Evolutionary conservation across 208 protist species (phyloP), one percentile per base, ranked within the genome.

Genomic region (Wallacemonas rigidus): DNA sequence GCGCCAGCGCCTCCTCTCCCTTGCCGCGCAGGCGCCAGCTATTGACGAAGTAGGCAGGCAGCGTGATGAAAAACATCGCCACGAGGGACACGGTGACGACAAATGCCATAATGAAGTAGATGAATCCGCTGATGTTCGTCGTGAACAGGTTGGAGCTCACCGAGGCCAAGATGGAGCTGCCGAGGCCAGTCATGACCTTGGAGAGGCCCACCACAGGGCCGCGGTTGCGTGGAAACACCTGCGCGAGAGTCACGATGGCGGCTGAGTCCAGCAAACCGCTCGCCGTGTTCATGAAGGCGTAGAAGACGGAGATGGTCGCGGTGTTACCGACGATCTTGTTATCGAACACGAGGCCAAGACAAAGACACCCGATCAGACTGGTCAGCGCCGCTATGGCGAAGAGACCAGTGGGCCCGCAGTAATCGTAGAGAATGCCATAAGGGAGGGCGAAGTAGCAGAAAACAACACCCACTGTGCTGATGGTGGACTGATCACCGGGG

Each of bases 161-260:
- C 7, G 72, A 67, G 2, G 87, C 61, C 14, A 87, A 48, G 15
- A 87, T 64, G 8, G 87, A 89, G 78, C 83, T 81, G 56, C 87
- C 87, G 36, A 92, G 74, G n/a, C 83, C 73, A 1, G 87, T 86
- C 87, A 92, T 88, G 45, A 92, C 87, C 79, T 92, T 92, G 15
- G 76, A 83, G 9, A 91, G 80, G 44, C 74, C 81, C 60, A 91
- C 74, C 41, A 88, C 80, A 2, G 82, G 86, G 60, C 86, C 86
- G 40, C 86, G 82, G 74, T 91, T 91, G 58, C 86, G 86, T 36
- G 86, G 86, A 58, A 91, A 91, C 0, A 86, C 54, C 71, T 91
- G 82, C 64, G 80, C 74, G 36, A 91, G 63, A 7, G 79, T 86
- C 43, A 79, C 75, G 72, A 91, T 78, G 62, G 83, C 86, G n/a